Evolutionary conservation across 2,329 filamentous ascomycete species (phyloP).

Genomic region (Domatiomyces catenatus): DNA sequence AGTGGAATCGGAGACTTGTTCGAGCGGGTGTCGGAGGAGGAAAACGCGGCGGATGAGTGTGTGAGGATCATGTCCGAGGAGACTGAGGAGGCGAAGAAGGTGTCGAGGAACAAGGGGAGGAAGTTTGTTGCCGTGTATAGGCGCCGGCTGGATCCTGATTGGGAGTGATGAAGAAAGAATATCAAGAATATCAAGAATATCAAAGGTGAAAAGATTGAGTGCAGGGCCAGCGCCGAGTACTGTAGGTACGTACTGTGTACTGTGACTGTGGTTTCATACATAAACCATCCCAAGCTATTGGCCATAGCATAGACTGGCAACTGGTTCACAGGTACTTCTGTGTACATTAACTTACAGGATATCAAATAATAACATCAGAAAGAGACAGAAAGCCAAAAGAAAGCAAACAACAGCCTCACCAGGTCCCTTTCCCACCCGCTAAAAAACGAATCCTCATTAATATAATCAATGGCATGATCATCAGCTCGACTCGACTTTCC

Average conservation of each 20-base stretch:
- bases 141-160: slow-evolving; percentile 62
- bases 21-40: slow-evolving; percentile 48
- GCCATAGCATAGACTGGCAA: too few species aligned
- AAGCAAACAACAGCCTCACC: not conserved
- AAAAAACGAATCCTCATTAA: not conserved
- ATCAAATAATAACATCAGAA: not conserved
- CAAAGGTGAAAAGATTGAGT: too few species aligned
- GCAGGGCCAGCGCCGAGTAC: too few species aligned
- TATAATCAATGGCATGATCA: not conserved
- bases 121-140: slow-evolving; percentile 87
- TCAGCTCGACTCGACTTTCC: not conserved
- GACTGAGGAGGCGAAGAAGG: slow-evolving; percentile 97
- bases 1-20: slow-evolving; percentile 70
- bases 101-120: slow-evolving; percentile 70
- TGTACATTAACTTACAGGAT: not conserved
- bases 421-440: not conserved
- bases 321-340: too few species aligned
- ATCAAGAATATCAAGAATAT: too few species aligned
- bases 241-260: too few species aligned
- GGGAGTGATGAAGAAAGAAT: slow-evolving; percentile 28
- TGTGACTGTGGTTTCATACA: too few species aligned
- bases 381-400: not conserved
- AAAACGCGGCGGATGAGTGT: slow-evolving; percentile 41
- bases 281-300: too few species aligned
- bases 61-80: slow-evolving; percentile 52